Evolutionary conservation across 768 basidiomycete species (phyloP).

Genomic region (Boletus eberwhitei): DNA sequence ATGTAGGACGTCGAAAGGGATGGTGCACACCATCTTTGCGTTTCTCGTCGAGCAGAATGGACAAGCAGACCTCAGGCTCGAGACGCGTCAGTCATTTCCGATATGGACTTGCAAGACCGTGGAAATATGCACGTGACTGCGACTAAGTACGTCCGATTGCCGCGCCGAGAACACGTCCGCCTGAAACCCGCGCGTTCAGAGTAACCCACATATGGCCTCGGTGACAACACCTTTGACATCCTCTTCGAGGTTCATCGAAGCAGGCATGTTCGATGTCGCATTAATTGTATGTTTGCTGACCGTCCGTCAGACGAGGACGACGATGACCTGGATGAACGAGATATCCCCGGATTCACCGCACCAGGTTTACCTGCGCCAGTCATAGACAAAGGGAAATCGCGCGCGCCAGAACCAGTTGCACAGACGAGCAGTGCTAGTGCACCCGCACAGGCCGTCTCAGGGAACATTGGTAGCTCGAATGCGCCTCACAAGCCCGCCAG

Average conservation of each 20-base stretch:
- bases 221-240: conserved; percentile 51
- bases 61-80: conserved; percentile 12
- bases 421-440: conserved; percentile 36
- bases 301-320: conserved; percentile 54
- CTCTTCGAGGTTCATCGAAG: conserved; percentile 76
- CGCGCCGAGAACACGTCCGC: conserved; percentile 10
- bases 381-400: conserved; percentile 68
- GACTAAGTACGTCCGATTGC: conserved; percentile 5
- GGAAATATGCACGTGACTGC: conserved; percentile 22
- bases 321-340: conserved; percentile 78
- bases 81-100: conserved; percentile 50
- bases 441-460: conserved; percentile 48
- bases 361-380: conserved; percentile 49
- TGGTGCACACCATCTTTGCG: conserved; percentile 23
- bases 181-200: not conserved
- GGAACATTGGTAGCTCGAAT: conserved; percentile 63
- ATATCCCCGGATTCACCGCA: conserved; percentile 76
- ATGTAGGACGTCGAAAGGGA: not conserved
- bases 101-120: conserved; percentile 34
- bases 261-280: conserved; percentile 43
- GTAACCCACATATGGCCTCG: conserved; percentile 20
- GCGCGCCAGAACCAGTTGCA: conserved; percentile 53
- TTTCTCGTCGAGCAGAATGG: conserved; percentile 2
- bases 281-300: not conserved
- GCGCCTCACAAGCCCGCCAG: conserved; percentile 44